phyloP scores from a whole-genome alignment of 2,329 filamentous ascomycete species.

The Colletotrichum caudatum region DNA sequence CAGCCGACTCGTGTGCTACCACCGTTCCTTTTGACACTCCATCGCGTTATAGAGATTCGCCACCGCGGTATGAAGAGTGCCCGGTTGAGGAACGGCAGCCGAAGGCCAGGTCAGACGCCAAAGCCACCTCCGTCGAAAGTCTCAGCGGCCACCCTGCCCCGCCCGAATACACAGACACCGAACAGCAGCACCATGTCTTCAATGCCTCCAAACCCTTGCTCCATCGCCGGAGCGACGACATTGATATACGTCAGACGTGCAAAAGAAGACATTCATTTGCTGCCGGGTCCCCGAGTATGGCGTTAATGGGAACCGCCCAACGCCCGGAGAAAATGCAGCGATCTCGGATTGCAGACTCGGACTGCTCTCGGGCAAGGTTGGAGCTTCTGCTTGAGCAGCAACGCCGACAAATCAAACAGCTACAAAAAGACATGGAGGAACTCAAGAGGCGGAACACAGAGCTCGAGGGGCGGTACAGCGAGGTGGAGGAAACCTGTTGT shows the following conservation, averaged over 20 bases:
- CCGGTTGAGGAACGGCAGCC: neutral
- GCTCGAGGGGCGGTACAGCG: conserved; percentile 9
- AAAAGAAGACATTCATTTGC: conserved; percentile 10
- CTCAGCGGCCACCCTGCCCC: neutral
- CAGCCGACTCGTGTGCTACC: conserved; percentile 5
- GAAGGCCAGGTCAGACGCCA: neutral
- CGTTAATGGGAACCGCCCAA: neutral
- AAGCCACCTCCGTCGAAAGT: neutral
- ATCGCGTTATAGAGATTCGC: conserved; percentile 10
- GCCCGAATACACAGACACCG: conserved; percentile 3
- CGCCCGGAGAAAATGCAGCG: neutral
- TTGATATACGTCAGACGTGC: neutral
- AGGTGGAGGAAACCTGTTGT: conserved; percentile 13
- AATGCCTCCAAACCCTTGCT: neutral
- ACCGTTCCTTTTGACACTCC: conserved; percentile 16
- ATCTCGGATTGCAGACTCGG: neutral
- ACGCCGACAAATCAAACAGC: conserved; percentile 4
- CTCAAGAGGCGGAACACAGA: conserved; percentile 13
- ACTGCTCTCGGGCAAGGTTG: neutral
- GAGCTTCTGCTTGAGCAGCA: conserved; percentile 9
- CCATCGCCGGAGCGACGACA: neutral
- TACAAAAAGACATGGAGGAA: conserved; percentile 12
- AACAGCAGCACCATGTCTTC: neutral
- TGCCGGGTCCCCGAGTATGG: no score
- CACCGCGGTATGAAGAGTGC: conserved; percentile 16